Evolutionary conservation across 345 rosid species (phyloP), one percentile per base, ranked within the genome.

Genomic region (Gossypium longicalyx): DNA sequence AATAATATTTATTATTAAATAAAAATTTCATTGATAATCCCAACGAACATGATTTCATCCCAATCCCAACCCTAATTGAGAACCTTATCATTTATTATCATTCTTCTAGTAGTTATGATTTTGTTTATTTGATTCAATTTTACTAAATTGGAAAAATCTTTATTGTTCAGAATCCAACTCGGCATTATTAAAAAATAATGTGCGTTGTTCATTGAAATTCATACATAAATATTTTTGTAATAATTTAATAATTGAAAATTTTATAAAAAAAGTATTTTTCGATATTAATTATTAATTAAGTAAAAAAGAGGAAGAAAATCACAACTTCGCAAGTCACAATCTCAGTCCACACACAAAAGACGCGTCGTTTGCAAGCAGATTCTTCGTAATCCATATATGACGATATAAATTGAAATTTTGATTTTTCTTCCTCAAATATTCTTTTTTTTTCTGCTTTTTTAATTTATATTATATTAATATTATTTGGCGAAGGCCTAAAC

Each of bases 351-450:
- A 9, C 70, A 20, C 11, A 12, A 67, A 45, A 45, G 53, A 45
- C 71, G 71, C 54, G 71, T 67, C 38, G 38, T 67, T 67, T 67
- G 71, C 71, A 45, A 67, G 71, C 69, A 17, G 49, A 64, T 64
- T 64, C 49, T 10, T 4, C 3, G 15, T 41, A 38, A 17, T 63
- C 3, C 41, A 34, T 34, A 12, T 34, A 34, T 38, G n/a, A 38
- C 47, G 45, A 29, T 12, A 62, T 29, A 63, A 63, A 60, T 25
- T 41, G 12, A 1, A n/a, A n/a, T 3, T 64, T 43, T 9, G 7
- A 38, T 64, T 38, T 38, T n/a, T 59, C 13, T 59, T 2, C 47
- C 45, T 20, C 17, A 6, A 53, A 1, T 34, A 8, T 38, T 7
- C 2, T 62, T 34, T 17, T 27, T 23, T 27, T 63, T 43, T 38